phyloP scores from a whole-genome alignment of 2,329 filamentous ascomycete species.

The Fusarium brachygibbosum region DNA sequence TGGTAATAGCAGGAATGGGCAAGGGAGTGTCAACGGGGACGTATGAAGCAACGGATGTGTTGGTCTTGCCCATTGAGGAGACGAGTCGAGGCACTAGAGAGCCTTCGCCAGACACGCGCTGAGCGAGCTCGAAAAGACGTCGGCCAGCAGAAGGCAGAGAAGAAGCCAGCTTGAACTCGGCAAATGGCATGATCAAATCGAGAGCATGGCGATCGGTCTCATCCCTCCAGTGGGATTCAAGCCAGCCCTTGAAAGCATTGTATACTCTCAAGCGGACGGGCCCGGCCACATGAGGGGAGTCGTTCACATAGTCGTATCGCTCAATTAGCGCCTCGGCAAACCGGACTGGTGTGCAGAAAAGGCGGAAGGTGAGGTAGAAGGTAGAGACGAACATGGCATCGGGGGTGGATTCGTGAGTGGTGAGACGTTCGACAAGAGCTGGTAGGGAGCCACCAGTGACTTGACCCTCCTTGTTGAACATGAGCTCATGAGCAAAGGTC shows the following conservation, averaged over 20 bases:
- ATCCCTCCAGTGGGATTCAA: constrained; percentile 94
- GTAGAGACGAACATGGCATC: constrained; percentile 93
- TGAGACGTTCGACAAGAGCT: constrained; percentile 93
- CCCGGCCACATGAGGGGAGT: constrained; percentile 78
- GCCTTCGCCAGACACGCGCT: constrained; percentile 80
- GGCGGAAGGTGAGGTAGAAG: constrained; percentile 95
- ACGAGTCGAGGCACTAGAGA: constrained; percentile 85
- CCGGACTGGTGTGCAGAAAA: constrained; percentile 86
- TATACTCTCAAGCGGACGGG: constrained; percentile 92
- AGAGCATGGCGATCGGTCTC: constrained; percentile 84
- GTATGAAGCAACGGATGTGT: constrained; percentile 78
- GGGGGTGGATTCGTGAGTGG: constrained; percentile 91
- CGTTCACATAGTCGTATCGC: constrained; percentile 90
- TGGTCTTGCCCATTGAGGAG: constrained; percentile 90
- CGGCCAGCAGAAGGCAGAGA: constrained; percentile 82
- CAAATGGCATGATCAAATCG: constrained; percentile 82
- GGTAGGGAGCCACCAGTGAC: constrained; percentile 92
- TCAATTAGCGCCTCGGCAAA: constrained; percentile 88
- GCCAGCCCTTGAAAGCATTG: constrained; percentile 97
- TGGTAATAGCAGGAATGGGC: constrained; percentile 77
- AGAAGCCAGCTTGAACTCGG: constrained; percentile 75
- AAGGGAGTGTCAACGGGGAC: constrained; percentile 78
- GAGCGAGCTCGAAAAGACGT: constrained; percentile 82
- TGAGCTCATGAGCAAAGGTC: constrained; percentile 90
- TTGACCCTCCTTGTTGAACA: constrained; percentile 94